Percentiles rank a stretch among this genome's conserved stretches.
phyloP scores from a whole-genome alignment of 129 eudicot species.

The Centaurea solstitialis region DNA sequence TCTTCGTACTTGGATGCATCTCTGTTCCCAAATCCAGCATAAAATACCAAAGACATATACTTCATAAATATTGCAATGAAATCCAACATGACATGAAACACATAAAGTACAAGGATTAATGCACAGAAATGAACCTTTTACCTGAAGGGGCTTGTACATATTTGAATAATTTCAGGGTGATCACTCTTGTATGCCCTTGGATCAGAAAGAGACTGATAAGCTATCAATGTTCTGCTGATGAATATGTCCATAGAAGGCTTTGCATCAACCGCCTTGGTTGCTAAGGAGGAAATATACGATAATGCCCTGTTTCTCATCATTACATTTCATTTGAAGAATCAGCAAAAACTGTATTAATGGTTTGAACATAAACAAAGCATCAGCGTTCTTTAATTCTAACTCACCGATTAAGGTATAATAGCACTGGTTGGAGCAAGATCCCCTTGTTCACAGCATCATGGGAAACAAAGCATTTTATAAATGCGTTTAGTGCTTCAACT shows the following conservation, averaged over 20 bases:
- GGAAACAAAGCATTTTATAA: slow-evolving; percentile 76
- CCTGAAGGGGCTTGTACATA: slow-evolving; percentile 93
- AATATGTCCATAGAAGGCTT: slow-evolving; percentile 63
- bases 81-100: slow-evolving; percentile 5
- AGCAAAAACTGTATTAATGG: slow-evolving; percentile 12
- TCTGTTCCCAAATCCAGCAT: slow-evolving; percentile 46
- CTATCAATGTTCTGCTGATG: slow-evolving; percentile 58
- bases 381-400: slow-evolving; percentile 1
- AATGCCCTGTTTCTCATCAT: slow-evolving; percentile 67
- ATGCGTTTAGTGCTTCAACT: slow-evolving; percentile 83
- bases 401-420: slow-evolving; percentile 81
- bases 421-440: slow-evolving; percentile 90
- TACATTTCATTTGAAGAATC: slow-evolving; percentile 22
- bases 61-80: slow-evolving; percentile 21
- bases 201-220: slow-evolving; percentile 82
- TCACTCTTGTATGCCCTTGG: slow-evolving; percentile 77
- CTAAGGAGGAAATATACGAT: slow-evolving; percentile 57
- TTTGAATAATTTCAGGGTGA: slow-evolving; percentile 74
- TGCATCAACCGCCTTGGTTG: slow-evolving; percentile 49
- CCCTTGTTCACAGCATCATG: slow-evolving; percentile 63
- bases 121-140: slow-evolving; percentile 30
- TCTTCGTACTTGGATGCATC: slow-evolving; percentile 80
- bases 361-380: slow-evolving; percentile 16
- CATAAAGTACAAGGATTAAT: slow-evolving; percentile 1
- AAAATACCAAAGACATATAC: slow-evolving; percentile 1